Base-by-base conservation (phyloP, 257 asterid genomes). In the Eucommia ulmoides region DNA sequence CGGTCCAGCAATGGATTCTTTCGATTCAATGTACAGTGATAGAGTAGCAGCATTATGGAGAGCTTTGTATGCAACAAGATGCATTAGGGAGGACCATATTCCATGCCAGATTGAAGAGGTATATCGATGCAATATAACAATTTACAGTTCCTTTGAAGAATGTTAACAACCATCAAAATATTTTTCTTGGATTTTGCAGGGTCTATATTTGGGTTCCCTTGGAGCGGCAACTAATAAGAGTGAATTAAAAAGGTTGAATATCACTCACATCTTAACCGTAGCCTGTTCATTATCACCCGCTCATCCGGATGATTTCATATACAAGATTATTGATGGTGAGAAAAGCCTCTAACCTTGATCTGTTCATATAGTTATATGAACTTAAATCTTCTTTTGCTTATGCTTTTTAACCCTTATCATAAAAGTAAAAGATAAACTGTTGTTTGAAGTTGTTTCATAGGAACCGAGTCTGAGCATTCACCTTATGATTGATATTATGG, bases 51-150 rank as follows among this genome's bases (percentile, higher is more conserved):
- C 81, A 22, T 47, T 83, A 26, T 51, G 70, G 62, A 75, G 63
- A 55, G 76, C 75, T 42, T 22, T 69, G 62, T 66, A 61, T 50
- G 60, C 73, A 19, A 50, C 68, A 45, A 66, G 59, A 55, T n/a
- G 57, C 51, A 35, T 78, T 14, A 71, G 62, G 69, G 74, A 55
- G 11, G 94, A 82, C 58, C 68, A 56, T 41, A 21, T 51, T 47
- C 94, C 94, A n/a, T 76, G 80, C 81, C 58, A 68, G 71, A 84
- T 88, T 38, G 96, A 82, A 60, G 89, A 78, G 93, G 97, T 84
- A 67, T 38, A 15, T 18, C 15, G 1, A 10, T 42, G 4, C 48
- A 6, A 16, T 1, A 4, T 35, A 35, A 35, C n/a, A 10, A 2
- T 10, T 9, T 35, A 35, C 12, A 6, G 12, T 26, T 12, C 38